These are phyloP conservation scores for Penicilliopsis zonata DNA, from an alignment of 495 filamentous ascomycete genomes.

Conservation along the genomic window DNA sequence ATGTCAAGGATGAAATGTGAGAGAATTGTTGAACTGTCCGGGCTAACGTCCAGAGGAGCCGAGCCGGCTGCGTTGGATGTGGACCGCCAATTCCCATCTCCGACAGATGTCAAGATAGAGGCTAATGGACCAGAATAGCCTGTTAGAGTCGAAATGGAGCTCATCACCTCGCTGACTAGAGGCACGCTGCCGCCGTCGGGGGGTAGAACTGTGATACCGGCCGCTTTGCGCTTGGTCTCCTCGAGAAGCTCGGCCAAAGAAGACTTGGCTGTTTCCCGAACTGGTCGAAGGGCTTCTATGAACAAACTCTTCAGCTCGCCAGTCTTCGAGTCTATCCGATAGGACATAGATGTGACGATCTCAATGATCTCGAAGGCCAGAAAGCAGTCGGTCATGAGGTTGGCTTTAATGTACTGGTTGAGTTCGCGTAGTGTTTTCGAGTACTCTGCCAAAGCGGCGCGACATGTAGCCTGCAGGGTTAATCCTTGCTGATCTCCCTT, in stretches of 20 bases:
- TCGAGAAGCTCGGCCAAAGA: slow-evolving; percentile 78
- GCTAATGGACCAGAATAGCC: slow-evolving; percentile 78
- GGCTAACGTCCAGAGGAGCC: slow-evolving; percentile 72
- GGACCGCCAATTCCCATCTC: slow-evolving; percentile 76
- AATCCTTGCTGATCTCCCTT: slow-evolving; percentile 69
- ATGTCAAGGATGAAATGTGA: slow-evolving; percentile 78
- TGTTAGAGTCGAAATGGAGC: slow-evolving; percentile 72
- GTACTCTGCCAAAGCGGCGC: slow-evolving; percentile 64
- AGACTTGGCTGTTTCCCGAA: slow-evolving; percentile 81
- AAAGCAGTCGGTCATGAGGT: slow-evolving; percentile 88
- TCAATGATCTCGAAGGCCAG: slow-evolving; percentile 94
- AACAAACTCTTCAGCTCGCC: slow-evolving; percentile 77
- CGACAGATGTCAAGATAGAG: slow-evolving; percentile 81
- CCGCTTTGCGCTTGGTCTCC: slow-evolving; percentile 63
- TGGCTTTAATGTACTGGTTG: slow-evolving; percentile 75
- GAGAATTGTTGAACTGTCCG: slow-evolving; percentile 81
- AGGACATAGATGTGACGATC: slow-evolving; percentile 70
- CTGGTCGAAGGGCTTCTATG: slow-evolving; percentile 73
- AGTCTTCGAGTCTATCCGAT: slow-evolving; percentile 66
- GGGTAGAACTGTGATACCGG: slow-evolving; percentile 51
- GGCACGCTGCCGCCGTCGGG: slow-evolving; percentile 68
- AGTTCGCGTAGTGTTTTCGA: slow-evolving; percentile 78
- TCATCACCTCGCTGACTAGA: slow-evolving; percentile 75
- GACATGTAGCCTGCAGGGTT: slow-evolving; percentile 66
- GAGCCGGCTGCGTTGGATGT: slow-evolving; percentile 49